Evolutionary conservation across 129 eudicot species (phyloP), one percentile per base, ranked within the genome.

Genomic region (Artemisia tridentata): DNA sequence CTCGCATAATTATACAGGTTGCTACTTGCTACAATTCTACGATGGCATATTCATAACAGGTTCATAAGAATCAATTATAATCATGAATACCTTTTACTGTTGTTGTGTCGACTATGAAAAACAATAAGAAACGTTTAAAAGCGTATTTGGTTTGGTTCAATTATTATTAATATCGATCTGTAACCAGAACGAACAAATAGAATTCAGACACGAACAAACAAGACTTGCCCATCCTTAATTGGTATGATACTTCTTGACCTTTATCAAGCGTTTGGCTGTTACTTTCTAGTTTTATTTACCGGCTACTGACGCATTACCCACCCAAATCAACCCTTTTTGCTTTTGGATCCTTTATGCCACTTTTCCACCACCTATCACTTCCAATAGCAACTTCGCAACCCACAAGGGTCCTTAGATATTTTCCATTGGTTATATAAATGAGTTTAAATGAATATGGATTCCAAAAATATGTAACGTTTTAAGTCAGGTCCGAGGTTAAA

Each of bases 221-320:
- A 12, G 64, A 10, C 7, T 53, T 52, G 66, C 49, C 57, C 25
- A 43, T 21, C 52, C 21, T 51, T 20, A 62, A 41, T 51, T 77
- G 81, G 75, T 45, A 77, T 61, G 56, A 77, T 62, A 56, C 76
- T 77, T 29, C 65, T 69, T 61, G 70, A 77, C 81, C 58, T 77
- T 62, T 62, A 41, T 63, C 43, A 20, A 56, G 13, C 58, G 34
- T 77, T 77, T 77, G 81, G 81, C 65, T 77, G 66, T 54, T 77
- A 77, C 66, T 77, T 38, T 50, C 59, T 17, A 52, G 59, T 69
- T 41, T 63, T 77, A 69, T 77, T 76, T 69, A 77, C 76, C 76
- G 41, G 71, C 71, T 27, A 61, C 34, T 61, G 78, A 73, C 70
- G 50, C 71, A 73, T 54, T 63, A 73, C 69, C 78, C 61, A 76